A percentile compares a stretch with the other conserved stretches of the same genome.
These are phyloP conservation scores for Saposhnikovia divaricata DNA, from an alignment of 129 eudicot genomes.

Conservation along the genomic window DNA sequence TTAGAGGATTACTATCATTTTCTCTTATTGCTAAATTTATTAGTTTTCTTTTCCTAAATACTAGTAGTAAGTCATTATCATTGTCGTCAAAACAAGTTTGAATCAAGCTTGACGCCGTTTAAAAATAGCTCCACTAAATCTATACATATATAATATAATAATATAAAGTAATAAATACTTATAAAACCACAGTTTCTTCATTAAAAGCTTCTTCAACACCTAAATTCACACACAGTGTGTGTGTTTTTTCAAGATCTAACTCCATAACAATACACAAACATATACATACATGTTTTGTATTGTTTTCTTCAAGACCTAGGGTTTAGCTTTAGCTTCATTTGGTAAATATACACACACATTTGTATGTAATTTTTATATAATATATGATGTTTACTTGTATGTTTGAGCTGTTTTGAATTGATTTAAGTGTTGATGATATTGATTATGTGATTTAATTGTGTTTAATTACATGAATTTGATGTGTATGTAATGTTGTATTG, in stretches of 20 bases:
- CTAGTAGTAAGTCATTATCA: not conserved
- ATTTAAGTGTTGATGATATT: not conserved
- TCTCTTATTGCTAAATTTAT: no score
- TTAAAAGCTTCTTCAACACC: not conserved
- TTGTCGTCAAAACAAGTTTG: slow-evolving; percentile 12
- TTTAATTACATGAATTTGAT: not conserved
- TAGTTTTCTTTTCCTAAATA: no score
- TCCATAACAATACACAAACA: not conserved
- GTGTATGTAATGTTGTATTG: not conserved
- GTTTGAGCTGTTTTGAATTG: not conserved
- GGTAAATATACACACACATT: not conserved
- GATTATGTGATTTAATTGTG: not conserved
- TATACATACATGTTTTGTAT: not conserved
- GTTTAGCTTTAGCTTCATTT: not conserved
- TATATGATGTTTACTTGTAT: not conserved
- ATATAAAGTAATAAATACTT: no score
- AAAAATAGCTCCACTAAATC: not conserved
- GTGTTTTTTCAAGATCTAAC: slow-evolving; percentile 3
- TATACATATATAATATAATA: not conserved
- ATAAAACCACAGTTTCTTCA: not conserved
- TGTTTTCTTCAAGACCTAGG: not conserved
- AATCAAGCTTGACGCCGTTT: slow-evolving; percentile 11
- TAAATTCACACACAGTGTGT: not conserved
- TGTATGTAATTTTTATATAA: not conserved
- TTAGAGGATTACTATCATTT: no score